Percentiles rank a stretch among this genome's conserved stretches.
Evolutionary conservation across 1,284 basidiomycete genomes (phyloP).

Genomic region (Irpex lacteus): DNA sequence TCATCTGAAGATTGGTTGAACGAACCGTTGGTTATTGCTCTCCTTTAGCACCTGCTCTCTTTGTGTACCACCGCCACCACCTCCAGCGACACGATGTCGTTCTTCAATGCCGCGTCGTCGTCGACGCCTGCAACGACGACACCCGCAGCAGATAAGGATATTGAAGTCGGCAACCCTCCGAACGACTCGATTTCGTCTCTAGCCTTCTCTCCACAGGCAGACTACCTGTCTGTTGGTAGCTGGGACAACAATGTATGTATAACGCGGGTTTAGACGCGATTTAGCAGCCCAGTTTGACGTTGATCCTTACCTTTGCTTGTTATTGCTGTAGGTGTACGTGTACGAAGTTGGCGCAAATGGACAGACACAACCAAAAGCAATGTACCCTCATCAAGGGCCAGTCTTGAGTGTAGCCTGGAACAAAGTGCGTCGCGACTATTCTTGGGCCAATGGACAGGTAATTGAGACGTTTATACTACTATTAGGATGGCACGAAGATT

Average conservation of each 20-base stretch:
- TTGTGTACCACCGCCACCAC: background rate
- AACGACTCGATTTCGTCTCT: slow-evolving; percentile 73
- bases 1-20: background rate
- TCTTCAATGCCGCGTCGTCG: slow-evolving; percentile 34
- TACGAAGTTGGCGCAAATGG: slow-evolving; percentile 33
- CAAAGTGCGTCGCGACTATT: slow-evolving; percentile 40
- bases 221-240: slow-evolving; percentile 29
- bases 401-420: slow-evolving; percentile 85
- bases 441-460: background rate
- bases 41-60: background rate
- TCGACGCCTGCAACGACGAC: slow-evolving; percentile 25
- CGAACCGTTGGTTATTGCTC: background rate
- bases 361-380: slow-evolving; percentile 74
- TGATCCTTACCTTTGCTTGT: slow-evolving; percentile 30
- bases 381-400: slow-evolving; percentile 82
- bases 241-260: slow-evolving; percentile 58
- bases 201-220: slow-evolving; percentile 40
- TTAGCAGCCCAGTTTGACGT: slow-evolving; percentile 22
- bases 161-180: slow-evolving; percentile 74
- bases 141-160: slow-evolving; percentile 52
- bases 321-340: slow-evolving; percentile 27
- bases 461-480: background rate
- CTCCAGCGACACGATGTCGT: slow-evolving; percentile 32
- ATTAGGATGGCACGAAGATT: slow-evolving; percentile 75
- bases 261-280: background rate